Evolutionary conservation across 805 yeast genomes (phyloP), one percentile per base, ranked within the genome.

Genomic region (Yarrowia divulgata): DNA sequence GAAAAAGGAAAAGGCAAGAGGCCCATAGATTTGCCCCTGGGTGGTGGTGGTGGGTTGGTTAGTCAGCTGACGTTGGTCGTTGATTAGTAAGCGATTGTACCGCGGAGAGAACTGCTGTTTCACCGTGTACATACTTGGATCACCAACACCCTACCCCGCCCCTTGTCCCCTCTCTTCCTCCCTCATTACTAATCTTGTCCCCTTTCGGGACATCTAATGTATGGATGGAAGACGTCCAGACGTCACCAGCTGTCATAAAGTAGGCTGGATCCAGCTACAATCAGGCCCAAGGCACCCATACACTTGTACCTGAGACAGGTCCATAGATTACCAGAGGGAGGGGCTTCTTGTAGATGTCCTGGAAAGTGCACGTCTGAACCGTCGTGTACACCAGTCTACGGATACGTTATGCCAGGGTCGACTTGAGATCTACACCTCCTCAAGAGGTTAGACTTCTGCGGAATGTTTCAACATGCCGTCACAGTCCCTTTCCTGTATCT

Each of bases 21-120:
- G 4, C 23, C 60, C 60, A 54, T 54, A 54, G 60, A 54, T 13
- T 54, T 54, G 60, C 60, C 60, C 60, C 60, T 54, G 60, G 43
- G 18, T 12, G 45, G 9, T 42, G 18, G 45, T 14, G 12, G 46
- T 14, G 46, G n/a, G 18, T 3, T 4, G n/a, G 8, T 16, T 40
- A 40, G 40, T 39, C 40, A 39, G 40, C 40, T 5, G 40, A 4
- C 6, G 40, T 2, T 23, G 40, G 14, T 10, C 3, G 40, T 40
- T 40, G 43, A 14, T 40, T 40, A 40, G n/a, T 40, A 40, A 40
- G 37, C 29, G 2, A 4, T 23, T 23, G 29, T 23, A 23, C 29
- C 29, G 29, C 3, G 4, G 2, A 23, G 29, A 23, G 29, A 23
- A 23, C 3, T 23, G 39, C 39, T n/a, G n/a, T n/a, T n/a, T n/a